Conservation (phyloP, 352 stramenopile species). For the Phytophthora fragariaefolia region DNA sequence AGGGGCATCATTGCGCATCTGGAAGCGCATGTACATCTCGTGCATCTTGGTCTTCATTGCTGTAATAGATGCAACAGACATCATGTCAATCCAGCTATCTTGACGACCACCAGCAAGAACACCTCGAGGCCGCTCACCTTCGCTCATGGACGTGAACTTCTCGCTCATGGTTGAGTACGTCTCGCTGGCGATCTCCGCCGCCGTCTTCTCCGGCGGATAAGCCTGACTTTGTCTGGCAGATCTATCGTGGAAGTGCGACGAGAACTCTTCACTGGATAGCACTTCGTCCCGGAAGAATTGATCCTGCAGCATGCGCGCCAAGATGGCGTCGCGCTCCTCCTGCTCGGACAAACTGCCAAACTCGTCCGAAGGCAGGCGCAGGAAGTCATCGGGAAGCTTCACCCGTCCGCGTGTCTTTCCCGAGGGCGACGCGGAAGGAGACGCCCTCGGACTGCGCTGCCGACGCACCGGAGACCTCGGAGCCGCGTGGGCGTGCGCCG, state of each 20-base stretch:
- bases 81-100: constrained; percentile 6
- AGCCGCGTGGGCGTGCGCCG: constrained; percentile 10
- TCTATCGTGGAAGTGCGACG: constrained; percentile 67
- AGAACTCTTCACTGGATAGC: constrained; percentile 73
- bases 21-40: constrained; percentile 86
- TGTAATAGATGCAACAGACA: constrained; percentile 27
- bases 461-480: constrained; percentile 11
- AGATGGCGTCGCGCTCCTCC: constrained; percentile 69
- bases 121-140: constrained; percentile 42
- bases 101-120: neutral
- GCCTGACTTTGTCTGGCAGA: constrained; percentile 18
- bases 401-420: constrained; percentile 32
- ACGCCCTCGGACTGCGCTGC: constrained; percentile 18
- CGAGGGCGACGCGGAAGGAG: constrained; percentile 22
- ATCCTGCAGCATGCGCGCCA: constrained; percentile 86
- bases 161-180: constrained; percentile 73
- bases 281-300: constrained; percentile 85
- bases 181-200: constrained; percentile 73
- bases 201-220: constrained; percentile 65
- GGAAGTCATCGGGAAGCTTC: constrained; percentile 73
- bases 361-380: constrained; percentile 55
- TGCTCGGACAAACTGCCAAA: constrained; percentile 55
- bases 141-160: constrained; percentile 81
- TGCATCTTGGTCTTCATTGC: constrained; percentile 83
- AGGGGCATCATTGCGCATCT: constrained; percentile 64